Evolutionary conservation across 2,329 filamentous ascomycete genomes (phyloP), one percentile per base, ranked within the genome.

Genomic region (Orbilia blumenaviensis): DNA sequence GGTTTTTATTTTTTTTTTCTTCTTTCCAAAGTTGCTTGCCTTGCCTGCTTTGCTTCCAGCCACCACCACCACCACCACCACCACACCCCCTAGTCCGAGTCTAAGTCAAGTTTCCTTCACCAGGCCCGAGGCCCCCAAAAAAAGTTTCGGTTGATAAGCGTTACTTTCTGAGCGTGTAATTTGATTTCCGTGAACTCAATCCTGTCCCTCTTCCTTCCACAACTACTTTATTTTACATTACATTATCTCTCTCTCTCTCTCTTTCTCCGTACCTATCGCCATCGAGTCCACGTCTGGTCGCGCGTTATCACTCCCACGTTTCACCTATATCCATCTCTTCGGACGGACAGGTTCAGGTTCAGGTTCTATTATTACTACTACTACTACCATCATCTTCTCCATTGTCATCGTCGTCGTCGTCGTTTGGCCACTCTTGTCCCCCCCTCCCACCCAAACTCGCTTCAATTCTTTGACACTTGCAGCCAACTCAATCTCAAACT

Each of bases 81-180:
- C n/a, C n/a, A n/a, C 36, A 38, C 36, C 36, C 16, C 41, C 41
- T 9, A 16, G 42, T 46, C 10, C 29, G 10, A 34, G 29, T 10
- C 29, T 10, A 34, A 34, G 29, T 34, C 29, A n/a, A n/a, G n/a
- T n/a, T n/a, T n/a, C n/a, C n/a, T n/a, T n/a, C n/a, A n/a, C n/a
- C 29, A 10, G 10, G 29, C 10, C 10, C 29, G 29, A 34, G 29
- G 8, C 38, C 12, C 46, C 62, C 4, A 7, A 48, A 29, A 54
- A 76, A 61, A 54, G 56, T 60, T 69, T 68, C 72, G 63, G 58
- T 69, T 76, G 72, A 76, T 69, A 76, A 69, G 64, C 56, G 56
- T 76, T 60, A 63, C 56, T 76, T 72, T 50, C 42, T 38, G 68
- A 66, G 68, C 68, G 61, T 73, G 61, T 66, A 73, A 56, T 61